Percentiles rank a stretch among this genome's conserved stretches.
These are phyloP conservation scores for Periconia sp. DNA, from an alignment of 2,329 filamentous ascomycete species.

Conservation along the genomic window DNA sequence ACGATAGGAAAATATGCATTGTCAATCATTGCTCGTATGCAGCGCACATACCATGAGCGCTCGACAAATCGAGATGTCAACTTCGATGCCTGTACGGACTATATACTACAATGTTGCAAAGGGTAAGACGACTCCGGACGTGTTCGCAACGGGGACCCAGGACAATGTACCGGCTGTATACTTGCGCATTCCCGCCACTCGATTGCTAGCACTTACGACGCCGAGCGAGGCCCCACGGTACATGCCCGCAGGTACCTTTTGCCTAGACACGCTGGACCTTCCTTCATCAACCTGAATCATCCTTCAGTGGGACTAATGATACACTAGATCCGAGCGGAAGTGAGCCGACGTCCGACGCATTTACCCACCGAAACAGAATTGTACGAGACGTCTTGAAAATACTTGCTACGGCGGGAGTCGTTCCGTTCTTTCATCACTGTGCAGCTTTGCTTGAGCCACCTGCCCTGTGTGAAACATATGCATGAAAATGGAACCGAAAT, in stretches of 20 bases:
- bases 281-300: conserved; percentile 3
- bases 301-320: conserved; percentile 1
- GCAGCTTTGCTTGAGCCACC: conserved; percentile 8
- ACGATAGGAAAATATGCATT: conserved; percentile 23
- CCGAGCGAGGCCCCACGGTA: conserved; percentile 5
- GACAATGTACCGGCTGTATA: no score
- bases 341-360: conserved; percentile 11
- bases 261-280: background rate
- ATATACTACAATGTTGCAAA: no score
- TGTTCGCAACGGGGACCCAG: no score
- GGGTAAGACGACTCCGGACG: no score
- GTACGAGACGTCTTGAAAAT: conserved; percentile 4
- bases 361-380: conserved; percentile 12
- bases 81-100: no score
- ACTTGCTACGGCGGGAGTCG: conserved; percentile 15
- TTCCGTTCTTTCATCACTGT: conserved; percentile 11
- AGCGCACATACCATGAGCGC: no score
- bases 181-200: no score
- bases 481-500: background rate
- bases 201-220: no score
- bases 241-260: conserved; percentile 12
- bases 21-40: conserved; percentile 1
- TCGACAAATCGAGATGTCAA: no score
- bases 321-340: conserved; percentile 16
- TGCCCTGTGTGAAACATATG: conserved; percentile 10